phyloP scores from a whole-genome alignment of 140 eudicot genomes.

The Bidens hawaiensis region DNA sequence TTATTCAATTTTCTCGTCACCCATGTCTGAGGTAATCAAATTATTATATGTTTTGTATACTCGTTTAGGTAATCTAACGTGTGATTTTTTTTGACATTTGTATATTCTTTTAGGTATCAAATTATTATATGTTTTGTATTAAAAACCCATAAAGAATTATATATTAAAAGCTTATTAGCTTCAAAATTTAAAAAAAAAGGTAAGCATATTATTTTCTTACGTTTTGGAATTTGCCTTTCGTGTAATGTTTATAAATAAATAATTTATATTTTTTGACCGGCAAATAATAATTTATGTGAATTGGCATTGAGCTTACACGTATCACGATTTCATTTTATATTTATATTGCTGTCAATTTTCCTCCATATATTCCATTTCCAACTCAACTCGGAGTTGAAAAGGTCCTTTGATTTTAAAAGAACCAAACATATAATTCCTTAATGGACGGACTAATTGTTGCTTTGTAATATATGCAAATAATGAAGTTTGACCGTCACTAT shows the following conservation, averaged over 20 bases:
- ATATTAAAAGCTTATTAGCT: neutral
- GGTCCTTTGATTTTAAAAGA: constrained; percentile 22
- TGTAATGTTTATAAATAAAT: neutral
- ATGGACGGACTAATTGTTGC: constrained; percentile 21
- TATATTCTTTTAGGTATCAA: neutral
- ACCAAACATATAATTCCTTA: constrained; percentile 8
- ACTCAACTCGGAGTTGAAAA: constrained; percentile 12
- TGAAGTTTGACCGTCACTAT: constrained; percentile 3
- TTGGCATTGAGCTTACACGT: neutral
- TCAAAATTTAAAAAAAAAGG: neutral
- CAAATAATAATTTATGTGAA: neutral
- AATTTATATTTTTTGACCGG: no score
- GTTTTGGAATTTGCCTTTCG: neutral
- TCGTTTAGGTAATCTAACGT: neutral
- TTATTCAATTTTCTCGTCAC: no score
- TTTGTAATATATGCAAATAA: constrained; percentile 6
- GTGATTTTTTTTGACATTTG: no score
- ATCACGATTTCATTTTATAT: constrained; percentile 6
- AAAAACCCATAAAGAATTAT: neutral
- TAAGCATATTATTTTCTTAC: neutral
- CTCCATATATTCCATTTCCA: constrained; percentile 19
- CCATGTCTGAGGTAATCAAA: neutral
- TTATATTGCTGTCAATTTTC: constrained; percentile 13
- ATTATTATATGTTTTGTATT: no score
- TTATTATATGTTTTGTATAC: neutral